Percentiles rank a stretch among this genome's conserved stretches.
Conservation (phyloP, 352 stramenopile species). For the Globisporangium takayamanum region DNA sequence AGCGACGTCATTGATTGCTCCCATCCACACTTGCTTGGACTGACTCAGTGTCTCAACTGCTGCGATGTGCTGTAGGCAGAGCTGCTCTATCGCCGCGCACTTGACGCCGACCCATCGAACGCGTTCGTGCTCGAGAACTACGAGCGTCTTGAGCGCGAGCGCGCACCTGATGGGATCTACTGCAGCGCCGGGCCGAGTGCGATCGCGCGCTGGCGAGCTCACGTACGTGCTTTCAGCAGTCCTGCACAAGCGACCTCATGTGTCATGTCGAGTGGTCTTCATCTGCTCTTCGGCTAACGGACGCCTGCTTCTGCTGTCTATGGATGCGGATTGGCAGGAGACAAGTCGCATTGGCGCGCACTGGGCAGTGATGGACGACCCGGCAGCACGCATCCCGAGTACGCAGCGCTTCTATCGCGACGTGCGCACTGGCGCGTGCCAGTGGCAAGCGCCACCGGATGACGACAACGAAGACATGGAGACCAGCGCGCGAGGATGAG, state of each 20-base stretch:
- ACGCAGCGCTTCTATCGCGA: slow-evolving; percentile 43
- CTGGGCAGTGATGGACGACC: slow-evolving; percentile 51
- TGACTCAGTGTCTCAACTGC: neutral
- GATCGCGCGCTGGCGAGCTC: slow-evolving; percentile 31
- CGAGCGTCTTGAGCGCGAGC: slow-evolving; percentile 40
- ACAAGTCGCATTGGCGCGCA: slow-evolving; percentile 4
- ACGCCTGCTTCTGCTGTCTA: neutral
- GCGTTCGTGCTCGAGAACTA: slow-evolving; percentile 58
- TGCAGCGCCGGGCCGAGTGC: slow-evolving; percentile 38
- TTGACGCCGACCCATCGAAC: slow-evolving; percentile 44
- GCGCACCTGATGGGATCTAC: slow-evolving; percentile 44
- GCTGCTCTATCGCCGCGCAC: slow-evolving; percentile 53
- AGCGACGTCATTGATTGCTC: neutral
- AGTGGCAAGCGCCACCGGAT: slow-evolving; percentile 20
- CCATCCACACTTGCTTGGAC: neutral
- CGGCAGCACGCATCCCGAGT: slow-evolving; percentile 13
- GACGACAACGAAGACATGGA: neutral
- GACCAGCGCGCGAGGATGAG: neutral
- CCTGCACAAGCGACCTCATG: neutral
- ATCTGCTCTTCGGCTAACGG: neutral
- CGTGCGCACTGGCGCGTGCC: slow-evolving; percentile 26
- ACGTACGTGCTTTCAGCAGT: slow-evolving; percentile 20
- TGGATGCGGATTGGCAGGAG: neutral
- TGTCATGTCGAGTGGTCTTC: neutral
- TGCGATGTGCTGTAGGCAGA: slow-evolving; percentile 28